A percentile compares a stretch with the other conserved stretches of the same genome.
Evolutionary conservation across 2,329 filamentous ascomycete species (phyloP).

Genomic region (Ascosphaera pollenicola): DNA sequence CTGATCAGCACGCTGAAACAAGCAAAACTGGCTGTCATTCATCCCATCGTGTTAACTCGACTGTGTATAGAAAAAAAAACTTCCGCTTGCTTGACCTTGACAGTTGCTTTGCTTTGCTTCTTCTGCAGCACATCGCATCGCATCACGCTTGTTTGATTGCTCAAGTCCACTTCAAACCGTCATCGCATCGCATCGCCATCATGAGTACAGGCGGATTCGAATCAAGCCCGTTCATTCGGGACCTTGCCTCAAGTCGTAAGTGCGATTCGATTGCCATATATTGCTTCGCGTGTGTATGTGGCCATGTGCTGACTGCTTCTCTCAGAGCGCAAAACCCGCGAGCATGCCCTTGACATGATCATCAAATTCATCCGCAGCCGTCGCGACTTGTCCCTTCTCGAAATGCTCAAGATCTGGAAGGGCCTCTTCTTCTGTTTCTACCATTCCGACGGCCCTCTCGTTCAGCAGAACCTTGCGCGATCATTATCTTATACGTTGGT

Average conservation of each 20-base stretch:
- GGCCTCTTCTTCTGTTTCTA: slow-evolving; percentile 83
- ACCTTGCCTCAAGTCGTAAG: slow-evolving; percentile 65
- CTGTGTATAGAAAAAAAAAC: too few species aligned
- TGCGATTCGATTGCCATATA: slow-evolving; percentile 6
- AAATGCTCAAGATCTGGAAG: slow-evolving; percentile 80
- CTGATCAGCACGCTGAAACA: too few species aligned
- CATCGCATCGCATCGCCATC: too few species aligned
- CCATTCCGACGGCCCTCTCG: slow-evolving; percentile 78
- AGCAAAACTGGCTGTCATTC: too few species aligned
- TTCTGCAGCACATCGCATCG: too few species aligned
- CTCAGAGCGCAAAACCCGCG: slow-evolving; percentile 55
- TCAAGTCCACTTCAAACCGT: too few species aligned
- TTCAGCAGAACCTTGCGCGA: slow-evolving; percentile 62
- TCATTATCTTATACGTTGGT: slow-evolving; percentile 51
- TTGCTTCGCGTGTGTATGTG: neutral
- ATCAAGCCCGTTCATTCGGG: slow-evolving; percentile 68
- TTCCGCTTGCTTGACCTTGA: too few species aligned
- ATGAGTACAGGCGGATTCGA: too few species aligned
- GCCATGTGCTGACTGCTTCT: slow-evolving; percentile 4
- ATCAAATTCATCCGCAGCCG: slow-evolving; percentile 51
- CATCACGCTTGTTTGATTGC: too few species aligned
- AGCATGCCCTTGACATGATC: slow-evolving; percentile 55
- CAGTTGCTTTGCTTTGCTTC: too few species aligned
- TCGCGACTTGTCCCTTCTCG: slow-evolving; percentile 39
- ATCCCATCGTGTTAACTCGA: too few species aligned